Evolutionary conservation across 768 basidiomycete genomes (phyloP).

Genomic region (Austroboletus eburneus): DNA sequence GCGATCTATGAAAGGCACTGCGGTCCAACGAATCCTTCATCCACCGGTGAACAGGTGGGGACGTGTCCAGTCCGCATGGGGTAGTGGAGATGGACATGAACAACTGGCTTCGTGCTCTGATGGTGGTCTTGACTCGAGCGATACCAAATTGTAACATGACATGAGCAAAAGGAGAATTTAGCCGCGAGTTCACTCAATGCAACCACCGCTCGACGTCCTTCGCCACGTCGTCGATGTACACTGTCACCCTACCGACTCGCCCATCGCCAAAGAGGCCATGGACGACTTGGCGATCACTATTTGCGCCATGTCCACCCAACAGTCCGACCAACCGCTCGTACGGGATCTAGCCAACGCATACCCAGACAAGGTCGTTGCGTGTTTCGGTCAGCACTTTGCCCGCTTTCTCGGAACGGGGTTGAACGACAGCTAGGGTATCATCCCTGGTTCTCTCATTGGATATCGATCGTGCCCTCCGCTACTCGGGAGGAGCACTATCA

Average conservation of each 20-base stretch:
- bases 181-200: neutral
- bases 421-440: conserved; percentile 67
- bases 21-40: conserved; percentile 56
- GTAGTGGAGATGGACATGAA: conserved; percentile 8
- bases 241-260: conserved; percentile 87
- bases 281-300: conserved; percentile 58
- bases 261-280: conserved; percentile 45
- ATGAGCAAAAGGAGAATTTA: too few species aligned
- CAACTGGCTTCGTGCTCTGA: conserved; percentile 5
- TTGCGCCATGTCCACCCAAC: conserved; percentile 76
- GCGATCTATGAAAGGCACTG: conserved; percentile 55
- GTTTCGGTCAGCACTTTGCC: conserved; percentile 84
- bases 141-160: too few species aligned
- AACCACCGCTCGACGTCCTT: conserved; percentile 42
- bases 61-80: conserved; percentile 30
- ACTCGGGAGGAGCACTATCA: conserved; percentile 76
- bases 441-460: conserved; percentile 88
- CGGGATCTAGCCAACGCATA: conserved; percentile 55
- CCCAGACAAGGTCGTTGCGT: conserved; percentile 73
- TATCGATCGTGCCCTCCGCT: conserved; percentile 42
- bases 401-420: conserved; percentile 9
- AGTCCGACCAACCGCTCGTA: conserved; percentile 69
- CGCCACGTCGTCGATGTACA: conserved; percentile 81
- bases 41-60: conserved; percentile 49
- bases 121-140: conserved; percentile 3